Evolutionary conservation across 495 filamentous ascomycete genomes (phyloP), one percentile per base, ranked within the genome.

Genomic region (Hyphodiscus hymeniophilus): DNA sequence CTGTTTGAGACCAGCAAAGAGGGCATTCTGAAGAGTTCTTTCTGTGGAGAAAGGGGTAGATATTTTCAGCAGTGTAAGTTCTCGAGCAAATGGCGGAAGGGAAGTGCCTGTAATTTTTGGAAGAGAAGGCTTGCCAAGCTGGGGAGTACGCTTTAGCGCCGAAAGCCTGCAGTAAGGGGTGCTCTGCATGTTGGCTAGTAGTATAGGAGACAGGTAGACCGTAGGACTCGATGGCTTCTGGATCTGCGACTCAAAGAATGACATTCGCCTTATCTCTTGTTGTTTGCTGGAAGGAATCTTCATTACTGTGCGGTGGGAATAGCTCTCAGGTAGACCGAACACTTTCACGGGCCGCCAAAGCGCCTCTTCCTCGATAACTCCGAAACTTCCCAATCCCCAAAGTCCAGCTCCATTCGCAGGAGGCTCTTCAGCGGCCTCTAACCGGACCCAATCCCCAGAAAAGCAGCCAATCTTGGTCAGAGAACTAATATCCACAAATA

Each of bases 401-500:
- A 68, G 68, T 60, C 66, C 76, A 51, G 75, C 64, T 51, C 70
- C 66, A 58, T 73, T 72, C 3, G 70, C 32, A 11, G 77, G 75
- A 12, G 84, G 80, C 54, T 87, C 86, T 32, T 80, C 68, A 12
- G 83, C 73, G 1, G 76, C 68, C 66, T 92, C 87, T 16, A 98
- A 69, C 3, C 82, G 77, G n/a, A 96, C 87, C 92, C 92, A 98
- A 59, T 98, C 92, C 12, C 92, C 92, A 0, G 91, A 95, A 63
- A 98, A 98, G 60, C 89, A 96, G 22, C 89, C 87, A 33, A 97
- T 77, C 49, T 86, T 84, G n/a, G 85, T 79, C 10, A 98, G 66
- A 15, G 87, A 82, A 49, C 76, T 84, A 23, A 90, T 81, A 52
- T 92, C 87, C 7, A 97, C 87, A 63, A 89, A 97, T 15, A 96